A percentile compares a stretch with the other conserved stretches of the same genome.
Evolutionary conservation across 129 eudicot genomes (phyloP).

Genomic region (Tagetes erecta): DNA sequence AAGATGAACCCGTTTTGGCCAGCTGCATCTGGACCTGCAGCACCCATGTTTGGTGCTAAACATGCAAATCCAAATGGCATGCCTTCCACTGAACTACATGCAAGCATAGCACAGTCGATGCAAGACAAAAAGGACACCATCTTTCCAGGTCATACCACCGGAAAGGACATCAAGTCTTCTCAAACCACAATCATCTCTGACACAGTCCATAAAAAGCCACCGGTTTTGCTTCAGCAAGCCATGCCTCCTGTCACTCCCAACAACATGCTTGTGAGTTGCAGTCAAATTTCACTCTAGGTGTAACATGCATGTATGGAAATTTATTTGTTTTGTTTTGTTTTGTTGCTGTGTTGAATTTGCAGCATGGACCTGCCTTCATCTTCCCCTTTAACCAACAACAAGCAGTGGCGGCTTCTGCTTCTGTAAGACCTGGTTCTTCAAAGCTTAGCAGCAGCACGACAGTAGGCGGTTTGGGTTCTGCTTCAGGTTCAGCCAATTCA

Average conservation of each 20-base stretch:
- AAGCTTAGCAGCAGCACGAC: slow-evolving; percentile 42
- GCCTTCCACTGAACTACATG: slow-evolving; percentile 64
- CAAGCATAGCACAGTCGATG: slow-evolving; percentile 40
- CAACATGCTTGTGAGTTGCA: slow-evolving; percentile 67
- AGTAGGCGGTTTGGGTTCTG: slow-evolving; percentile 37
- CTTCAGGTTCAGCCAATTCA: slow-evolving; percentile 44
- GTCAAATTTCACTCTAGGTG: neutral
- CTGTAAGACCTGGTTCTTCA: slow-evolving; percentile 55
- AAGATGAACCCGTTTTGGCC: slow-evolving; percentile 92
- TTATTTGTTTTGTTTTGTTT: neutral
- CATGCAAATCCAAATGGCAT: slow-evolving; percentile 60
- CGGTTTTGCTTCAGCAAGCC: slow-evolving; percentile 67
- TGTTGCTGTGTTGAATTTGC: slow-evolving; percentile 13
- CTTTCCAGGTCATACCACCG: slow-evolving; percentile 43
- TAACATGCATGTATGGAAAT: neutral
- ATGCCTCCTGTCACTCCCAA: slow-evolving; percentile 74
- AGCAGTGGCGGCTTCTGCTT: slow-evolving; percentile 64
- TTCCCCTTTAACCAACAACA: slow-evolving; percentile 93
- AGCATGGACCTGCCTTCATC: slow-evolving; percentile 85
- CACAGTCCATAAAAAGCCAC: slow-evolving; percentile 71
- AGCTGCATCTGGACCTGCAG: slow-evolving; percentile 61
- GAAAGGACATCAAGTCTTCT: slow-evolving; percentile 60
- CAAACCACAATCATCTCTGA: slow-evolving; percentile 47
- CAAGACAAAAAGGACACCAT: slow-evolving; percentile 60
- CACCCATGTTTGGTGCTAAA: slow-evolving; percentile 69